Evolutionary conservation across 305 asterid species (phyloP), one percentile per base, ranked within the genome.

Genomic region (Fraxinus floribunda): DNA sequence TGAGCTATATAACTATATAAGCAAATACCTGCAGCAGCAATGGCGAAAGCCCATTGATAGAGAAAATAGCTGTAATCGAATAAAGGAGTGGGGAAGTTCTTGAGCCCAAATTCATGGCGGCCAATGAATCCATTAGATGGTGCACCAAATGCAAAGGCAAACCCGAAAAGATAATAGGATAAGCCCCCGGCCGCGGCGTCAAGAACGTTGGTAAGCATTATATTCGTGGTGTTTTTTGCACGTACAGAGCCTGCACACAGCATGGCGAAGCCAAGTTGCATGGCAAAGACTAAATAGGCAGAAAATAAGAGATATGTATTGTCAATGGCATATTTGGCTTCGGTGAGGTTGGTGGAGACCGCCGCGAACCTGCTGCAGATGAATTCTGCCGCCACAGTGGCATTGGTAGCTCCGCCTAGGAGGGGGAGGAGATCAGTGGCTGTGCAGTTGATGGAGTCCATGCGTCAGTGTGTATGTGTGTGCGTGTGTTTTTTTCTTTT

Each of bases 261-360:
- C 91, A 88, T 88, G 5, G 91, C 91, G 79, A 88, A 86, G 8
- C 91, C 91, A 4, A 88, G 84, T 75, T 88, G 91, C 89, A 88
- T 88, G 70, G 89, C 87, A 78, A 88, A 88, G 0, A 88, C 91
- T 79, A 88, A 32, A 81, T 88, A 88, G 0, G 89, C 91, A 34
- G 91, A 88, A 85, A 88, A 88, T n/a, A 88, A 81, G 16, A 88
- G 88, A 87, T 85, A 88, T 4, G 91, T 88, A 86, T 78, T 86
- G 87, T 88, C 87, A 77, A 88, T 85, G 57, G 91, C 91, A 74
- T 81, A 88, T 0, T 84, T 83, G 55, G 91, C 81, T 76, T 79
- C 84, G 6, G 87, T 6, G 44, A 88, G 85, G 32, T 18, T 32
- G 30, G 78, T 3, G 6, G 89, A 76, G 39, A 88, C 84, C 8